These are phyloP conservation scores for Phytophthora parvispora DNA, from an alignment of 352 stramenopile species.

Conservation along the genomic window DNA sequence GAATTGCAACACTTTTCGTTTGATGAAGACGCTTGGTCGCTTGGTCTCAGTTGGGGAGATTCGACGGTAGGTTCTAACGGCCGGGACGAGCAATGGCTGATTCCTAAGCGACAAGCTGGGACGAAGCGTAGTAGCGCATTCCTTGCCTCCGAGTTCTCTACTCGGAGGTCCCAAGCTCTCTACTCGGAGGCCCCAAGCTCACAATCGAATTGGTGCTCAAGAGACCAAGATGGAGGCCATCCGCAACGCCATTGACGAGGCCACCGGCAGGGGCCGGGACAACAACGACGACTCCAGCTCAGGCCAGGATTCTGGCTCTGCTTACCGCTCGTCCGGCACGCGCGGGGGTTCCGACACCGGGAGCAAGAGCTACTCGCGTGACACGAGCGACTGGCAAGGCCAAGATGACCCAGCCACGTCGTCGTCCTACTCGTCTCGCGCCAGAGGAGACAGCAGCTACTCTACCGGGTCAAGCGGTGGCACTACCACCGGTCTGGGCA, in stretches of 20 bases:
- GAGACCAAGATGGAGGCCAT: slow-evolving; percentile 23
- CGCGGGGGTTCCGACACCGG: slow-evolving; percentile 21
- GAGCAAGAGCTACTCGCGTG: slow-evolving; percentile 34
- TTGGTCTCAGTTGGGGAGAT: neutral
- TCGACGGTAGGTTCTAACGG: neutral
- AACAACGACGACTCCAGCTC: slow-evolving; percentile 9
- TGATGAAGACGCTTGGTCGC: neutral
- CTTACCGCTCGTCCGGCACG: slow-evolving; percentile 26
- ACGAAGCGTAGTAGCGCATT: neutral
- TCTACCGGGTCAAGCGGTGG: slow-evolving; percentile 24
- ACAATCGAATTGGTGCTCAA: slow-evolving; percentile 28
- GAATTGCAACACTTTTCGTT: neutral
- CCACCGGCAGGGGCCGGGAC: slow-evolving; percentile 8
- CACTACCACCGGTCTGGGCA: neutral
- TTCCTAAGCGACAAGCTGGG: neutral
- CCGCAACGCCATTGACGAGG: slow-evolving; percentile 21
- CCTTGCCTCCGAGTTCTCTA: no score
- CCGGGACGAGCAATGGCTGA: neutral
- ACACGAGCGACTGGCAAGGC: neutral
- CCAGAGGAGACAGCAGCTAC: slow-evolving; percentile 16
- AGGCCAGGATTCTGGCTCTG: slow-evolving; percentile 2
- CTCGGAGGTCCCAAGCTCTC: no score
- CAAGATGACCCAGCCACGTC: slow-evolving; percentile 10
- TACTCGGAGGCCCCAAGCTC: no score
- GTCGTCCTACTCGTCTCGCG: slow-evolving; percentile 28